These are phyloP conservation scores for Fagus crenata DNA, from an alignment of 306 rosid genomes.

Conservation along the genomic window DNA sequence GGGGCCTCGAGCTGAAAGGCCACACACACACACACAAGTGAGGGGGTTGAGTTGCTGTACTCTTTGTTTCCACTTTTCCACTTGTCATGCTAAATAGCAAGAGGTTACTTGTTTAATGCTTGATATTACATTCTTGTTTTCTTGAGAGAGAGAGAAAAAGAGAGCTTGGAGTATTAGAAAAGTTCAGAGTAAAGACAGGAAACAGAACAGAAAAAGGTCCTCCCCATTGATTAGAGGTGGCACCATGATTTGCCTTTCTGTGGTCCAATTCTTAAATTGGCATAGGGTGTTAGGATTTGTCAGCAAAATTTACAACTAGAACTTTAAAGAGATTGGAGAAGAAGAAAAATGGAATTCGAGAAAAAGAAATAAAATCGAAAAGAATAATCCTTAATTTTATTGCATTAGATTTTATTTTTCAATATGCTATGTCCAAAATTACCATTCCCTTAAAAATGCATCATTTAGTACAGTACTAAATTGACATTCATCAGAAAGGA, in stretches of 20 bases:
- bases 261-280: background rate
- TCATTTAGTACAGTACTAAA: background rate
- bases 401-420: background rate
- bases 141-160: background rate
- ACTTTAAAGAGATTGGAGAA: background rate
- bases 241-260: too few relatives aligned
- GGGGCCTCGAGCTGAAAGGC: background rate
- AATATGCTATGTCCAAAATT: background rate
- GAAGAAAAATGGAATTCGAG: background rate
- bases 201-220: too few relatives aligned
- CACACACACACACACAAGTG: background rate
- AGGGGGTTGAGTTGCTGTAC: background rate
- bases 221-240: background rate
- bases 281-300: background rate
- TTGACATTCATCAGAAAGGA: background rate
- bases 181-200: too few relatives aligned
- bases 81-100: background rate
- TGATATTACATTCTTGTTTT: background rate
- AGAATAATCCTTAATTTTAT: background rate
- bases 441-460: background rate
- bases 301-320: background rate
- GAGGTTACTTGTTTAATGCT: background rate
- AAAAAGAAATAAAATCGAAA: background rate
- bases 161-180: background rate
- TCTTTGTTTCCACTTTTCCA: background rate